Evolutionary conservation across 306 rosid species (phyloP), one percentile per base, ranked within the genome.

Genomic region (Sicyos edulis): DNA sequence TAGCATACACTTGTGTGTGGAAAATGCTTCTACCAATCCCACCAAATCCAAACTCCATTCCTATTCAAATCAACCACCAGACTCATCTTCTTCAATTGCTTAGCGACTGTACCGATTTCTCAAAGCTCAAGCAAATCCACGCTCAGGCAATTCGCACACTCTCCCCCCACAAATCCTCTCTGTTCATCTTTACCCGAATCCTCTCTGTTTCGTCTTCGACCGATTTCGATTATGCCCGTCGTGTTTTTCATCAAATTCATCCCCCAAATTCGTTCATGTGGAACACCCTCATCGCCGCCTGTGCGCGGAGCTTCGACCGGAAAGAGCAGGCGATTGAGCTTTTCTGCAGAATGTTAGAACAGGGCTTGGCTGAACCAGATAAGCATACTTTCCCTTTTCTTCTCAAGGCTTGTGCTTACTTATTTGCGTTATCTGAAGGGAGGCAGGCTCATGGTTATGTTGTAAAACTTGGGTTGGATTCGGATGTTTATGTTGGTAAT

Each of bases 91-190:
- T 40, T 40, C 45, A 40, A 40, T 6, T 40, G 45, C 45, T 40
- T 10, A 40, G 9, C 45, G 10, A 40, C 45, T 40, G 45, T 40
- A 40, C 45, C 2, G 45, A 40, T 40, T 40, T 40, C 45, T 40
- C 45, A 6, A 40, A 40, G 10, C 45, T 92, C 70, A 86, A 86
- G 73, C 96, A 88, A 78, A 85, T 92, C 6, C 98, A 90, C 63
- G 92, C 92, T n/a, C 92, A 80, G 57, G 74, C 82, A 24, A 78
- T 92, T 42, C 98, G 98, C 21, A 75, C 87, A 59, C 73, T 78
- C 14, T 67, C 85, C 13, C 22, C 77, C 77, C 40, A 54, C 68
- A 75, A 80, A 59, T 83, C 91, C 7, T 21, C 83, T 40, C 80
- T 80, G 68, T 52, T 79, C 88, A 0, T 88, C 90, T 60, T 29